phyloP scores from a whole-genome alignment of 305 asterid genomes.

The Fraxinus sp. region DNA sequence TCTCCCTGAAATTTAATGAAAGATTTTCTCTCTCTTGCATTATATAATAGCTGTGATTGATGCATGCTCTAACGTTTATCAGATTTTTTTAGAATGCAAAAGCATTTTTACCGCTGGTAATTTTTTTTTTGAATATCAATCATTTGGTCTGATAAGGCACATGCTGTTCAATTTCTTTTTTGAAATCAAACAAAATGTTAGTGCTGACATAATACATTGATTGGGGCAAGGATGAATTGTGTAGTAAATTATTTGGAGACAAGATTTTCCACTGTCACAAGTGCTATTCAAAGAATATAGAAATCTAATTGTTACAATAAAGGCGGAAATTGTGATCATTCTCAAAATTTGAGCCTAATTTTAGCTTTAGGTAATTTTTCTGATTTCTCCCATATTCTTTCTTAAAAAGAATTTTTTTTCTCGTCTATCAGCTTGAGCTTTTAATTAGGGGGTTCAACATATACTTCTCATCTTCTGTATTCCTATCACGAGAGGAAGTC shows the following conservation, averaged over 20 bases:
- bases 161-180: background rate
- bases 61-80: background rate
- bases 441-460: background rate
- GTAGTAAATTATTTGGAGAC: background rate
- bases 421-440: background rate
- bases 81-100: background rate
- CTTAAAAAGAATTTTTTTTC: background rate
- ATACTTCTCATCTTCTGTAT: background rate
- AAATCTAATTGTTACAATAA: background rate
- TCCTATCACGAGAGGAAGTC: background rate
- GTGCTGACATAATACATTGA: background rate
- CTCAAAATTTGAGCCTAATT: background rate
- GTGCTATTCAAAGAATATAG: background rate
- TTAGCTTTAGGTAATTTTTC: background rate
- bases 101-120: background rate
- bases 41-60: background rate
- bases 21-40: background rate
- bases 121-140: background rate
- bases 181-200: background rate
- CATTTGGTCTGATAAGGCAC: background rate
- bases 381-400: background rate
- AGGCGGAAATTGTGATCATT: background rate
- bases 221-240: background rate
- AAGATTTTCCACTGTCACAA: background rate
- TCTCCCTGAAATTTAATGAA: background rate